These are phyloP conservation scores for Trichoderma lentiforme DNA, from an alignment of 2,329 filamentous ascomycete species.

Conservation along the genomic window DNA sequence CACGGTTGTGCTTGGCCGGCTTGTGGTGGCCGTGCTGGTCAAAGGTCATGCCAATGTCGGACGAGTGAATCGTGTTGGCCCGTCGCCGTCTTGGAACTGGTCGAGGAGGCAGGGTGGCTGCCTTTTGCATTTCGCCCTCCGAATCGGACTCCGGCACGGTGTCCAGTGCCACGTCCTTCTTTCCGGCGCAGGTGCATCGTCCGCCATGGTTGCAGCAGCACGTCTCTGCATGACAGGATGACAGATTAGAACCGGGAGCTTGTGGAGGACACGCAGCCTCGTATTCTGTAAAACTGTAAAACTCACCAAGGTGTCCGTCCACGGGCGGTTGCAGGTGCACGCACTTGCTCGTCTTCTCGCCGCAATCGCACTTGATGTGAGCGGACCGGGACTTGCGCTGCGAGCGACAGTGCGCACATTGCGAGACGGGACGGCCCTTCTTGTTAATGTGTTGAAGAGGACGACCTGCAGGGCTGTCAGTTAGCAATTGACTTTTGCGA, in stretches of 20 bases:
- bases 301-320: slow-evolving; percentile 59
- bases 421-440: slow-evolving; percentile 94
- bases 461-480: slow-evolving; percentile 59
- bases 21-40: slow-evolving; percentile 65
- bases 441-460: slow-evolving; percentile 93
- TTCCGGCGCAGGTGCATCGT: slow-evolving; percentile 62
- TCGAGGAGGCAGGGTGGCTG: slow-evolving; percentile 38
- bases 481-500: background rate
- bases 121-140: slow-evolving; percentile 41
- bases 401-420: slow-evolving; percentile 94
- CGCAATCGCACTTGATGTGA: slow-evolving; percentile 95
- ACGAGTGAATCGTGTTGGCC: slow-evolving; percentile 61
- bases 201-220: slow-evolving; percentile 70
- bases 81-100: slow-evolving; percentile 49
- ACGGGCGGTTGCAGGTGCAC: slow-evolving; percentile 55
- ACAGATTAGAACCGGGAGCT: slow-evolving; percentile 13
- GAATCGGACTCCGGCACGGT: slow-evolving; percentile 63
- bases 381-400: slow-evolving; percentile 94
- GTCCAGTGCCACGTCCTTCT: slow-evolving; percentile 59
- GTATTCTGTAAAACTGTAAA: slow-evolving; percentile 17
- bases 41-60: slow-evolving; percentile 56
- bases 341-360: slow-evolving; percentile 79
- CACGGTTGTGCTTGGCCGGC: slow-evolving; percentile 58
- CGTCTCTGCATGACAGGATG: slow-evolving; percentile 46
- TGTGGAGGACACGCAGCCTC: slow-evolving; percentile 7